Base-by-base conservation (phyloP, 768 basidiomycete genomes). In the Lentinula lateritia region DNA sequence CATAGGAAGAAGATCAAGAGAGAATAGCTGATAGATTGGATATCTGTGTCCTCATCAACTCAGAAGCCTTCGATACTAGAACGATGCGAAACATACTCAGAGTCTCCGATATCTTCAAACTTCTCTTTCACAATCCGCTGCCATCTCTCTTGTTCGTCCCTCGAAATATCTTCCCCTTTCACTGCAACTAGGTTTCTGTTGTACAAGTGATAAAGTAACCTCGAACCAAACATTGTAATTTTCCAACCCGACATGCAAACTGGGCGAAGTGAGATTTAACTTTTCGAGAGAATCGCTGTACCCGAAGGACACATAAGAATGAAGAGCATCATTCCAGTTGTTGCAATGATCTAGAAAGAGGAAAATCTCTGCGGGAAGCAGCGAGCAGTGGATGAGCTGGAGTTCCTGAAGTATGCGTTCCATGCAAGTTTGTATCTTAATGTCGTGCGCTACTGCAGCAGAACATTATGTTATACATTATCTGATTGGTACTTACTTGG, bases 331-430 rank as follows among this genome's bases (percentile, higher is more conserved):
- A 61, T 43, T 62, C 77, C 71, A 72, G 18, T 60, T 56, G 52
- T 68, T 66, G 20, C 70, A 61, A 50, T 81, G 77, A 5, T 80
- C 77, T 2, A 76, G 61, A 57, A 87, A 84, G 0, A 69, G 56
- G 48, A 87, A 67, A 3, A 66, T 35, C 74, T 92, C 89, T 5
- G 76, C 81, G 0, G 87, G 85, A 10, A 92, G 76, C 1, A 91
- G 77, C 0, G 88, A 88, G 41, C 78, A 83, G 59, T 72, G 74
- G 28, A 92, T 80, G 42, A 91, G 73, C 50, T 83, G 78, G 0
- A 90, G 70, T 66, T 91, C 88, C 68, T 83, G 75, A 1, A 80
- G 62, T 16, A 45, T 18, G 32, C 5, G 20, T 56, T 56, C 55
- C 55, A 56, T 43, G 7, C 5, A 20, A 16, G 36, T 41, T 13